Conservation (phyloP, 805 yeast species). For the Saturnispora ahearnii region DNA sequence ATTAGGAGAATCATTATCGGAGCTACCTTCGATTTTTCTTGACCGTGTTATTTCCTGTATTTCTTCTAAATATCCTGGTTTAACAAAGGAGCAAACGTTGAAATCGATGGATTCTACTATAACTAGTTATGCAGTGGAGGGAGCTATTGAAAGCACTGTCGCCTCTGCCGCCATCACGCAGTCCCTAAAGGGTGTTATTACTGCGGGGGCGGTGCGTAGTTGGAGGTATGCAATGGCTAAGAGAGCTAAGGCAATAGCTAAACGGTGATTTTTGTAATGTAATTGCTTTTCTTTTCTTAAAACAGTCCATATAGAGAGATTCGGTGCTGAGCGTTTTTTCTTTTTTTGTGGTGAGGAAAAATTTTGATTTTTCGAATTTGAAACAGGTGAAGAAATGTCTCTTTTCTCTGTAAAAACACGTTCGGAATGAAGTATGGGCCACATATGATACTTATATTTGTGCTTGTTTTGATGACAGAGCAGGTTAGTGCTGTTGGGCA, state of each 20-base stretch:
- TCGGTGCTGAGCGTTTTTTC: not conserved
- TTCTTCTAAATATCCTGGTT: slow-evolving; percentile 1
- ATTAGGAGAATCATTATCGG: slow-evolving; percentile 33
- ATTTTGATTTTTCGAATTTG: not conserved
- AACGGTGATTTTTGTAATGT: not conserved
- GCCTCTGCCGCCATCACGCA: slow-evolving; percentile 65
- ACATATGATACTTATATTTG: not conserved
- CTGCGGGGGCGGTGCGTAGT: slow-evolving; percentile 75
- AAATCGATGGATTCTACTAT: not conserved
- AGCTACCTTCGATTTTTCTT: slow-evolving; percentile 46
- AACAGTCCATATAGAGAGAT: not conserved
- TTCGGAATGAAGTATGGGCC: not conserved
- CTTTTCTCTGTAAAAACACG: not conserved
- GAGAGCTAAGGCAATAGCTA: slow-evolving; percentile 26
- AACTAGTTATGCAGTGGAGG: not conserved
- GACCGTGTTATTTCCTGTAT: slow-evolving; percentile 26
- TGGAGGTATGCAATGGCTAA: slow-evolving; percentile 72
- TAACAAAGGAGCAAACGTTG: not conserved
- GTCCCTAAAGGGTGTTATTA: slow-evolving; percentile 71
- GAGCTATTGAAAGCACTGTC: slow-evolving; percentile 48
- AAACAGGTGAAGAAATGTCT: not conserved
- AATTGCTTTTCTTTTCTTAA: not conserved
- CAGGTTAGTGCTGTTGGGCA: slow-evolving; percentile 6
- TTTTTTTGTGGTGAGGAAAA: not conserved
- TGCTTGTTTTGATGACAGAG: not conserved